Percentiles rank a stretch among this genome's conserved stretches.
Evolutionary conservation across 441 rosid genomes (phyloP).

Genomic region (Caryocar brasiliense): DNA sequence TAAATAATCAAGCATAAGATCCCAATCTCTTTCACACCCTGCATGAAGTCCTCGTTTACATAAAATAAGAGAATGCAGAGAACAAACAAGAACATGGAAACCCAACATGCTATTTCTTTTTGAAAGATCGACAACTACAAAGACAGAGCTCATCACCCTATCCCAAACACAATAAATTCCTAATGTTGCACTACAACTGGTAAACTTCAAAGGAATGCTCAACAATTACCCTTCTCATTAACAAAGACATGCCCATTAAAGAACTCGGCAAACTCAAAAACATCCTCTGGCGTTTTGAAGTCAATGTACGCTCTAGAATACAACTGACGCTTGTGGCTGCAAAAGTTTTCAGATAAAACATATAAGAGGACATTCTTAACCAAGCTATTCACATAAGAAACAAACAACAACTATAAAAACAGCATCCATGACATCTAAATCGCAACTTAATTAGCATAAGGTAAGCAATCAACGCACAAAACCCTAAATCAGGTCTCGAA

Average conservation of each 20-base stretch:
- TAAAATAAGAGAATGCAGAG: not conserved
- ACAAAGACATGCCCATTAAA: constrained; percentile 69
- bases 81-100: not conserved
- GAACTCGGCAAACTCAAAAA: constrained; percentile 62
- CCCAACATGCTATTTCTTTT: not conserved
- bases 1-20: not conserved
- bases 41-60: not conserved
- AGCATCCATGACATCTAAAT: not conserved
- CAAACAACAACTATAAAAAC: too few species aligned
- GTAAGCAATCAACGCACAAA: not conserved
- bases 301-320: constrained; percentile 61
- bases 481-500: too few species aligned
- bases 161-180: too few species aligned
- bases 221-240: constrained; percentile 61
- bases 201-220: constrained; percentile 5
- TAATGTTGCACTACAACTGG: too few species aligned
- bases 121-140: too few species aligned
- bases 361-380: not conserved
- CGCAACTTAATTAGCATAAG: too few species aligned
- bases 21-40: not conserved
- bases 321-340: constrained; percentile 56
- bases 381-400: not conserved
- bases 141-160: too few species aligned
- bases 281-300: constrained; percentile 56
- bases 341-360: constrained; percentile 9